A percentile compares a stretch with the other conserved stretches of the same genome.
phyloP scores from a whole-genome alignment of 2,329 filamentous ascomycete species.

The Nannizziopsis barbatae region DNA sequence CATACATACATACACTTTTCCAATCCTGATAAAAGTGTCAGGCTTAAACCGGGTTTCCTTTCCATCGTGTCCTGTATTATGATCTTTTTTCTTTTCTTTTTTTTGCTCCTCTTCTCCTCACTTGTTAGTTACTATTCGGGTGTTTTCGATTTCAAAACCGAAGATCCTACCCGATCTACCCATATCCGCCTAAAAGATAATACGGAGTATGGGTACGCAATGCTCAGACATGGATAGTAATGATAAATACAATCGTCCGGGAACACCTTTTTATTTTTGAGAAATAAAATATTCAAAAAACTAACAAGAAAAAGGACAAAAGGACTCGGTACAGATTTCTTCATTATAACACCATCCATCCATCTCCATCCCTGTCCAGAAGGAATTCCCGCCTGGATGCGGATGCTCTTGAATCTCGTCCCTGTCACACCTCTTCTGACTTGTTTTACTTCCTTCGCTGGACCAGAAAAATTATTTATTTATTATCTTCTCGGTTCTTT shows the following conservation, averaged over 20 bases:
- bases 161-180: slow-evolving; percentile 3
- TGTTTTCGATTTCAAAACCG: slow-evolving; percentile 7
- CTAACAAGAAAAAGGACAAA: neutral
- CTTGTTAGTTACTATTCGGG: neutral
- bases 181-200: neutral
- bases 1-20: slow-evolving; percentile 7
- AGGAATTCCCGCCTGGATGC: slow-evolving; percentile 8
- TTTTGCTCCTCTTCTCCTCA: neutral
- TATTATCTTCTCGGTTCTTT: too few species aligned
- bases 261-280: too few species aligned
- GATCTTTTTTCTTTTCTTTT: slow-evolving; percentile 4
- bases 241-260: too few species aligned
- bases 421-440: neutral
- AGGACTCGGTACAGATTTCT: neutral
- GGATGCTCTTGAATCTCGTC: slow-evolving; percentile 3
- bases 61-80: neutral
- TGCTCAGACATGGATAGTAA: too few species aligned
- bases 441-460: neutral
- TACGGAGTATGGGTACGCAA: too few species aligned
- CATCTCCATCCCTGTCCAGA: slow-evolving; percentile 9
- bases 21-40: neutral
- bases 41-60: slow-evolving; percentile 3
- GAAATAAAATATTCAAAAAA: too few species aligned
- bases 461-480: too few species aligned
- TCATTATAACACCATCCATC: neutral